A percentile compares a stretch with the other conserved stretches of the same genome.
Conservation (phyloP, 805 yeast species). For the Starmerella stellata region DNA sequence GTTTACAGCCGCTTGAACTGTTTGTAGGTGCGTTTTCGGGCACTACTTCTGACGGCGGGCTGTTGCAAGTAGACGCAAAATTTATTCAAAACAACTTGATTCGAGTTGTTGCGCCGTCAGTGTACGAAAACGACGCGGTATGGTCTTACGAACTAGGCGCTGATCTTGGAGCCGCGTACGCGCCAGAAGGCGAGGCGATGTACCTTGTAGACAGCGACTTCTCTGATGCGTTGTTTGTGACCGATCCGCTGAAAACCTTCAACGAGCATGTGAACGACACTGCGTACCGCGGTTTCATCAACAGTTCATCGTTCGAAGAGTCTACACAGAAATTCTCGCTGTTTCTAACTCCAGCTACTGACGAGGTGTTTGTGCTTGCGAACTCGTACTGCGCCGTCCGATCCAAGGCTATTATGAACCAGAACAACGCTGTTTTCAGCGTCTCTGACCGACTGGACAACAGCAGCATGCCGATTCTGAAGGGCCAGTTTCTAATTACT, state of each 20-base stretch:
- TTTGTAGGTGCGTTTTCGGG: slow-evolving; percentile 3
- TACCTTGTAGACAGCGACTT: slow-evolving; percentile 52
- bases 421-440: slow-evolving; percentile 20
- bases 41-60: slow-evolving; percentile 13
- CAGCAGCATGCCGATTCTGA: slow-evolving; percentile 22
- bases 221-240: slow-evolving; percentile 44
- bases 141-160: slow-evolving; percentile 56
- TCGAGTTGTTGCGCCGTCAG: slow-evolving; percentile 2
- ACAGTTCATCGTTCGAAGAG: slow-evolving; percentile 3
- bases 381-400: slow-evolving; percentile 56
- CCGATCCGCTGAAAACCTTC: slow-evolving; percentile 20
- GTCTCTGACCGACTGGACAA: slow-evolving; percentile 27
- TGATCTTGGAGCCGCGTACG: slow-evolving; percentile 22
- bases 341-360: slow-evolving; percentile 3
- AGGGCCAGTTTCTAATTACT: slow-evolving; percentile 43
- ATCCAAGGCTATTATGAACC: slow-evolving; percentile 30
- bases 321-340: slow-evolving; percentile 8
- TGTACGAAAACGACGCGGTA: not conserved
- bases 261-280: slow-evolving; percentile 4
- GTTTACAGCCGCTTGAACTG: slow-evolving; percentile 2
- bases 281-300: slow-evolving; percentile 8
- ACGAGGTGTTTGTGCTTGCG: slow-evolving; percentile 21
- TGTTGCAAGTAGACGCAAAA: slow-evolving; percentile 1
- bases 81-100: not conserved
- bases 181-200: slow-evolving; percentile 12